A percentile compares a stretch with the other conserved stretches of the same genome.
phyloP scores from a whole-genome alignment of 345 rosid species.

The Syzygium oleosum region DNA sequence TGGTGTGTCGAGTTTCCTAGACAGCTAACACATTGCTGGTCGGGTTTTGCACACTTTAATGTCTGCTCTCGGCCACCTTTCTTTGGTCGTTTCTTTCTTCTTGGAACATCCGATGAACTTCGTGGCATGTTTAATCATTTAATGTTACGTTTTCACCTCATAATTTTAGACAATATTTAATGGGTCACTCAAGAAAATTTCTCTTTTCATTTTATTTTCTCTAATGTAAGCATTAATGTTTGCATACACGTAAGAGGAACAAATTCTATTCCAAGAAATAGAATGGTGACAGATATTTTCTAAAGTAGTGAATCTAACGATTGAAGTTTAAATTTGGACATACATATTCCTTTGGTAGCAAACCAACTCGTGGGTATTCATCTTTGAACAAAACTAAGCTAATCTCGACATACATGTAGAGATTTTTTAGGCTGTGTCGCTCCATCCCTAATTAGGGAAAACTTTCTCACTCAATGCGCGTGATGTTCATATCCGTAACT shows the following conservation, averaged over 20 bases:
- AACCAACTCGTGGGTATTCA: background rate
- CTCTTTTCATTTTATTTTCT: background rate
- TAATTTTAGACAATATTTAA: background rate
- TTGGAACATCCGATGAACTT: background rate
- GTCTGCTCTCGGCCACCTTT: background rate
- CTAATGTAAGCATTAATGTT: background rate
- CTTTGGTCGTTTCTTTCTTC: background rate
- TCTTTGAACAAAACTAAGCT: background rate
- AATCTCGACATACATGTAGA: background rate
- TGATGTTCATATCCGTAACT: background rate
- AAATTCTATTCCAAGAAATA: background rate
- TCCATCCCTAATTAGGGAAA: background rate
- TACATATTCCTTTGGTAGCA: background rate
- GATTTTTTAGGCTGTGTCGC: background rate
- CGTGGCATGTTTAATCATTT: background rate
- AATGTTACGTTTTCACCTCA: background rate
- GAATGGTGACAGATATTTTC: background rate
- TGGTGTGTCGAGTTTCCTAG: background rate
- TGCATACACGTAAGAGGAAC: background rate
- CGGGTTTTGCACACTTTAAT: background rate
- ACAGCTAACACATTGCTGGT: background rate
- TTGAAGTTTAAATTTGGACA: background rate
- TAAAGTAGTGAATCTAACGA: background rate
- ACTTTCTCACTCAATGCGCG: accelerated
- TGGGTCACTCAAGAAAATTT: background rate